Evolutionary conservation across 306 rosid species (phyloP).

Genomic region (Sphenostylis stenocarpa): DNA sequence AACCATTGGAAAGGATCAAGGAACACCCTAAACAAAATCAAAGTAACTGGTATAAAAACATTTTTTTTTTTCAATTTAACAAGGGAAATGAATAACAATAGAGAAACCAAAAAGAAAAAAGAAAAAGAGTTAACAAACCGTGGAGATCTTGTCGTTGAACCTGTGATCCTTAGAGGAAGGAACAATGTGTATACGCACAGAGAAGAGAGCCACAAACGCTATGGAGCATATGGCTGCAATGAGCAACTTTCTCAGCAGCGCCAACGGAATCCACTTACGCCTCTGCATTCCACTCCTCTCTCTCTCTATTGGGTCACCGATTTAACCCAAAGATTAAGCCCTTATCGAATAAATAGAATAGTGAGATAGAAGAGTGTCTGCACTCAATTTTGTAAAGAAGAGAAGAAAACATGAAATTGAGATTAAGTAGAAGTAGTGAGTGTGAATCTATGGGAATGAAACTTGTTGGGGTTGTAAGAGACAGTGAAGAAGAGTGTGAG

Average conservation of each 20-base stretch:
- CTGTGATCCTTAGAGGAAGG: constrained; percentile 68
- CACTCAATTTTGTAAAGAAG: background rate
- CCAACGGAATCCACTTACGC: constrained; percentile 53
- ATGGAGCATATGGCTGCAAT: constrained; percentile 69
- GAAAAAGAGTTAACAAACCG: constrained; percentile 41
- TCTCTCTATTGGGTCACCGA: background rate
- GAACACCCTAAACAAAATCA: background rate
- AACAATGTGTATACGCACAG: constrained; percentile 60
- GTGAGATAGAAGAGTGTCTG: background rate
- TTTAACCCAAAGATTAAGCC: background rate
- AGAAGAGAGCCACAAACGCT: constrained; percentile 62
- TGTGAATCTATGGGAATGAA: background rate
- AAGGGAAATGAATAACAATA: background rate
- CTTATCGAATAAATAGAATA: background rate
- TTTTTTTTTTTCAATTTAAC: background rate
- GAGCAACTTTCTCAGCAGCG: constrained; percentile 63
- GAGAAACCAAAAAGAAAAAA: background rate
- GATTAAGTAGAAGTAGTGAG: background rate
- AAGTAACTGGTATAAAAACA: constrained; percentile 17
- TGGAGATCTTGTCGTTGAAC: constrained; percentile 74
- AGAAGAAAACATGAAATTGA: background rate
- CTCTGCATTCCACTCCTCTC: constrained; percentile 58
- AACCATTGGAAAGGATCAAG: background rate
- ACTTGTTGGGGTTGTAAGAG: background rate
- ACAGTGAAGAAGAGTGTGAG: background rate